Percentiles rank a stretch among this genome's conserved stretches.
Conservation (phyloP, 2,329 filamentous ascomycete genomes). For the Byssothecium circinans region DNA sequence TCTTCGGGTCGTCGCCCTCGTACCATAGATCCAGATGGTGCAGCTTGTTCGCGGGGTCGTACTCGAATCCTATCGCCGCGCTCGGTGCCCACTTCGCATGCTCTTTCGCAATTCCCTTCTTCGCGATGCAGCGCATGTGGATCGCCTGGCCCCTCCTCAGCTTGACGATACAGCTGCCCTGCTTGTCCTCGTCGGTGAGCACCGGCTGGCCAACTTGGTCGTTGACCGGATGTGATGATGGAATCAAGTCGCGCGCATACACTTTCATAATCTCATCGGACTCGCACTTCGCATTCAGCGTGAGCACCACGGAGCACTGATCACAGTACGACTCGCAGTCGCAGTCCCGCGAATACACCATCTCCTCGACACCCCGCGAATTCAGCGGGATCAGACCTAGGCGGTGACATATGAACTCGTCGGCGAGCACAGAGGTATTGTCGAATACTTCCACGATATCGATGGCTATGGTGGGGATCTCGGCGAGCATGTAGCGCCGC, state of each 20-base stretch:
- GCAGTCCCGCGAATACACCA: constrained; percentile 90
- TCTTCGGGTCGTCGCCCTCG: constrained; percentile 77
- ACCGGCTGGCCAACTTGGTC: constrained; percentile 78
- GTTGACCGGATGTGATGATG: constrained; percentile 69
- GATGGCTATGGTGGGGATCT: constrained; percentile 92
- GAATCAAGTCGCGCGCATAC: constrained; percentile 84
- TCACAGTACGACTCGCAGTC: constrained; percentile 96
- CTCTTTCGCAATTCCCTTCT: constrained; percentile 98
- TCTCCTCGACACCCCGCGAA: constrained; percentile 76
- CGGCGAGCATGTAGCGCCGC: constrained; percentile 86
- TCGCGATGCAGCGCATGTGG: constrained; percentile 87
- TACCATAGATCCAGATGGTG: constrained; percentile 94
- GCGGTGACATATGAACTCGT: constrained; percentile 93
- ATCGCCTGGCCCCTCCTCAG: constrained; percentile 87
- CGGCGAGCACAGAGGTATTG: constrained; percentile 94
- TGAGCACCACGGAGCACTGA: constrained; percentile 82
- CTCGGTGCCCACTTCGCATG: constrained; percentile 98
- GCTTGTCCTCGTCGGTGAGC: constrained; percentile 77
- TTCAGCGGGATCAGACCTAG: constrained; percentile 87
- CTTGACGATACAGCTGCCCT: constrained; percentile 87
- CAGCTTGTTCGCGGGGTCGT: constrained; percentile 96
- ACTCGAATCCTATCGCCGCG: constrained; percentile 92
- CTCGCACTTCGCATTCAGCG: constrained; percentile 82
- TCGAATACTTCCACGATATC: constrained; percentile 90
- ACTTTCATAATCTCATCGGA: constrained; percentile 89